Base-by-base conservation (phyloP, 2,329 filamentous ascomycete species). In the Didymella arachidicola region DNA sequence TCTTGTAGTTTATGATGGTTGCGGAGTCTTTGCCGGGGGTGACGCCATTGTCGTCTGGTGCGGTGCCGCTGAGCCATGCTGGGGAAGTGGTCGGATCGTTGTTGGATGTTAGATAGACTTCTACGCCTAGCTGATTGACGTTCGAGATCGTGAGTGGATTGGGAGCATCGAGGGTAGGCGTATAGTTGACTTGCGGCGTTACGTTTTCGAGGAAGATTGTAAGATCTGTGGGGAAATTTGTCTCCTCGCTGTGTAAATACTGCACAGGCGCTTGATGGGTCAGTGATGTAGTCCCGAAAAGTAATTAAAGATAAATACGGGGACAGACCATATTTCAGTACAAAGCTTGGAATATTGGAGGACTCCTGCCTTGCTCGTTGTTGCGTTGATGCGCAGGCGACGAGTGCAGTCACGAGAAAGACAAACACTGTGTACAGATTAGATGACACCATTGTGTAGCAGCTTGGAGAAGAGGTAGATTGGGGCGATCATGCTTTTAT, bases 1-100 rank as follows among this genome's bases (percentile, higher is more conserved):
- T 83, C 59, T 87, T 85, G 63, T 87, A 81, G 54, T 82, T 83
- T 4, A 87, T 80, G 19, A 90, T 82, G 30, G 89, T 80, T 0
- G 80, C 79, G 36, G 80, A 80, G 4, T 81, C 81, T 3, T 80
- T 79, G 2, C 83, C 83, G 1, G 79, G 71, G 0, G 83, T 87
- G 55, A 81, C 79, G 7, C 85, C 84, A 12, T 60, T 61, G 8
- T 67, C 67, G 65, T 86, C 79, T 0, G 87, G 87, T 7, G 74
- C 77, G 0, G 84, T 80, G 19, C 87, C 88, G 29, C 79, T 72
- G 42, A 82, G 70, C 78, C 79, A 82, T 22, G 50, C 32, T 1
- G 81, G 80, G 49, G 74, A 71, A n/a, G 65, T 71, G 29, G 77
- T 77, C 10, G 78, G 64, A 58, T 81, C 75, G 51, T 79, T 73